A percentile compares a stretch with the other conserved stretches of the same genome.
phyloP scores from a whole-genome alignment of 192 early-diverging fungal genomes.

The Kappamyces sp. region DNA sequence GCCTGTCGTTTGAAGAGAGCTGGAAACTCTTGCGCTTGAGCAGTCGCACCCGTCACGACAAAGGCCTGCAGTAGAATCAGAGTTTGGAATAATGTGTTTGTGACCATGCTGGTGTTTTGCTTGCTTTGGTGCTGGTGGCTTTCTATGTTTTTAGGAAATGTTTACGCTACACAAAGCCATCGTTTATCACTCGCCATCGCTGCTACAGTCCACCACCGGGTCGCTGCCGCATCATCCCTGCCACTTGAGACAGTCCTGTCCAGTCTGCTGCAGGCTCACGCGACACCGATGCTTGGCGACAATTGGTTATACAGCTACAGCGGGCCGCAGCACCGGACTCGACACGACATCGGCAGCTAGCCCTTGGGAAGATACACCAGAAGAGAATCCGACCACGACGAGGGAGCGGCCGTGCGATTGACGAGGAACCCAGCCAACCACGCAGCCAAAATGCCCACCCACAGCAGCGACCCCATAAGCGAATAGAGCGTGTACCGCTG shows the following conservation, averaged over 20 bases:
- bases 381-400: conserved; percentile 3
- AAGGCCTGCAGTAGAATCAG: neutral
- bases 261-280: neutral
- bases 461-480: conserved; percentile 7
- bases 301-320: neutral
- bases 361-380: conserved; percentile 13
- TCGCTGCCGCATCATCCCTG: too few relatives aligned
- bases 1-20: too few relatives aligned
- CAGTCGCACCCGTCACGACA: neutral
- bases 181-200: too few relatives aligned
- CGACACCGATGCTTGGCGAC: neutral
- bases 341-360: too few relatives aligned
- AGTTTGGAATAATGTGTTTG: conserved; percentile 4
- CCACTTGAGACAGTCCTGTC: neutral
- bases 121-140: neutral
- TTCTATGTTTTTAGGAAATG: conserved; percentile 6
- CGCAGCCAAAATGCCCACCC: neutral
- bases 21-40: conserved; percentile 2
- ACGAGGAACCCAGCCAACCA: conserved; percentile 6
- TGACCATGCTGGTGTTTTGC: conserved; percentile 2
- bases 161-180: neutral
- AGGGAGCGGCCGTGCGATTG: conserved; percentile 1
- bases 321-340: neutral
- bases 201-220: too few relatives aligned
- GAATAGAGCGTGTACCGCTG: neutral